Evolutionary conservation across 164 flowering plant genomes (phyloP).

Genomic region (Macadamia integrifolia): DNA sequence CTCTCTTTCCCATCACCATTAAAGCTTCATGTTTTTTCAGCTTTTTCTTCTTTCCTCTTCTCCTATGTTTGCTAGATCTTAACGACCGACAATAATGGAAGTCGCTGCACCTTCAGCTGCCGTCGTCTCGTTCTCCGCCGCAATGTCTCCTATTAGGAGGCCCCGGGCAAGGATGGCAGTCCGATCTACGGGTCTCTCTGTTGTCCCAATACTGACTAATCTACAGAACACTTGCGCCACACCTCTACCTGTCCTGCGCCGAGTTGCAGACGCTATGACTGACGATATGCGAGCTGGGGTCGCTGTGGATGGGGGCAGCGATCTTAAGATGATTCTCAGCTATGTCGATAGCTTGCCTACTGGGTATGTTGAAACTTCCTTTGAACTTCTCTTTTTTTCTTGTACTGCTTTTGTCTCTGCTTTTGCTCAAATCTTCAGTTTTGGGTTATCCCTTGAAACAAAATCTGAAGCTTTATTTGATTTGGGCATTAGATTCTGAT

Average conservation of each 20-base stretch:
- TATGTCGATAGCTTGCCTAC: slow-evolving; percentile 65
- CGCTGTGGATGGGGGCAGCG: slow-evolving; percentile 62
- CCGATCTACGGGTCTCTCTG: slow-evolving; percentile 36
- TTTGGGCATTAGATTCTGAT: background rate
- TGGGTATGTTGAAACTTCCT: slow-evolving; percentile 40
- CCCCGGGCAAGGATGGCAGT: slow-evolving; percentile 34
- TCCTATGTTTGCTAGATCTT: slow-evolving; percentile 15
- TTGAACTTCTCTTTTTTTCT: background rate
- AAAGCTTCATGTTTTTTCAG: background rate
- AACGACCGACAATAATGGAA: slow-evolving; percentile 29
- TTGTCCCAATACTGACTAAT: slow-evolving; percentile 43
- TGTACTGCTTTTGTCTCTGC: background rate
- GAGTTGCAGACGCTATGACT: slow-evolving; percentile 72
- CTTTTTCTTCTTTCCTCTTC: slow-evolving; percentile 8
- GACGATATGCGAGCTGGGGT: slow-evolving; percentile 82
- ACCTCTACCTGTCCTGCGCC: slow-evolving; percentile 64
- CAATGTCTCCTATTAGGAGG: slow-evolving; percentile 23
- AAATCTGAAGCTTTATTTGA: background rate
- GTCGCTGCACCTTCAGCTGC: slow-evolving; percentile 25
- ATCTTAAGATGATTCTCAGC: slow-evolving; percentile 82
- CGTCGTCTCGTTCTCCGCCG: slow-evolving; percentile 26
- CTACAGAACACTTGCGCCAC: slow-evolving; percentile 61
- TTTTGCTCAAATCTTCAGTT: background rate
- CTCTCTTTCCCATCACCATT: background rate
- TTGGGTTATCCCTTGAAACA: background rate